A percentile compares a stretch with the other conserved stretches of the same genome.
These are phyloP conservation scores for Camellia granthamiana DNA, from an alignment of 148 eudicot genomes.

Conservation along the genomic window DNA sequence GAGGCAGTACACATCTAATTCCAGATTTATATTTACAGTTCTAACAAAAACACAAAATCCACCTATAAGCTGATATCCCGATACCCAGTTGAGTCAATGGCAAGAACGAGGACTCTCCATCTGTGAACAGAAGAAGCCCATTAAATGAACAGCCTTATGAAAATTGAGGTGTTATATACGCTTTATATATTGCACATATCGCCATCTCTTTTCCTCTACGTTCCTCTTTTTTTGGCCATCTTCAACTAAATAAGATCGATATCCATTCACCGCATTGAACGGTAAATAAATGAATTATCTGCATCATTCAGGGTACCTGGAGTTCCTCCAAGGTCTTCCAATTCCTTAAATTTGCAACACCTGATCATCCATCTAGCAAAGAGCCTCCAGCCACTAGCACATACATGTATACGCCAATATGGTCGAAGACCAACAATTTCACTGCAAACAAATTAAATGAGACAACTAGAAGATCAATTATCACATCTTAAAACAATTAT, in stretches of 20 bases:
- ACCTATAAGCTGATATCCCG: constrained; percentile 21
- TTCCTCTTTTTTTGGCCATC: constrained; percentile 17
- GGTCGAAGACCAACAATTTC: constrained; percentile 23
- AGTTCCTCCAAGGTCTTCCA: constrained; percentile 12
- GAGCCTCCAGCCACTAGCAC: constrained; percentile 24
- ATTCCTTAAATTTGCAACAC: constrained; percentile 16
- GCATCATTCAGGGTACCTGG: constrained; percentile 19
- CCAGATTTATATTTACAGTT: constrained; percentile 29
- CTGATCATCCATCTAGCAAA: constrained; percentile 18
- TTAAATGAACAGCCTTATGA: constrained; percentile 16
- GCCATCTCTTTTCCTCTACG: neutral
- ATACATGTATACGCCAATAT: neutral
- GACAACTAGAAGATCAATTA: neutral
- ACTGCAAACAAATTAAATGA: constrained; percentile 23
- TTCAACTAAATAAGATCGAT: constrained; percentile 23
- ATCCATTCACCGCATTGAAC: constrained; percentile 15
- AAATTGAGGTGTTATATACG: constrained; percentile 15
- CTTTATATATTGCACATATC: constrained; percentile 1
- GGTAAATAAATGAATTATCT: constrained; percentile 18
- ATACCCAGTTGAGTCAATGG: constrained; percentile 22
- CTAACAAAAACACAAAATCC: neutral
- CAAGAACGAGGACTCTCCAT: constrained; percentile 20
- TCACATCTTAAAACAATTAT: neutral
- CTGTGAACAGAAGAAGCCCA: constrained; percentile 15
- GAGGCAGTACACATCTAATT: constrained; percentile 16